A percentile compares a stretch with the other conserved stretches of the same genome.
phyloP scores from a whole-genome alignment of 2,329 filamentous ascomycete species.

The Colletotrichum ledebouriae region DNA sequence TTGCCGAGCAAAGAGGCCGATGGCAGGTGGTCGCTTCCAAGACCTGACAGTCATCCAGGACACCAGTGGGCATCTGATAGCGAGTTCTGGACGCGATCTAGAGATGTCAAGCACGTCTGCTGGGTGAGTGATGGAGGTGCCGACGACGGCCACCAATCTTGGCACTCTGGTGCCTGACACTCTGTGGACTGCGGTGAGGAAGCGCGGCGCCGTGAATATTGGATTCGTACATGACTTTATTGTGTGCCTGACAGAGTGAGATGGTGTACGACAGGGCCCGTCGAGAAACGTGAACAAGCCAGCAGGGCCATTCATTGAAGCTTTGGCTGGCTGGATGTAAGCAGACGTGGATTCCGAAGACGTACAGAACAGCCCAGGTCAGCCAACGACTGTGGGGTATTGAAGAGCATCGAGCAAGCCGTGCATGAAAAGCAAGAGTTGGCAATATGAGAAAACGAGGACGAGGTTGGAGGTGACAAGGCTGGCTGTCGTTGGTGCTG shows the following conservation, averaged over 20 bases:
- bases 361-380: neutral
- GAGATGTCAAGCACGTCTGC: conserved; percentile 6
- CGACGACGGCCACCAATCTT: conserved; percentile 22
- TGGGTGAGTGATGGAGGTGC: conserved; percentile 3
- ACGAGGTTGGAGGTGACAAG: neutral
- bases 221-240: conserved; percentile 17
- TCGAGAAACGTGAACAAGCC: neutral
- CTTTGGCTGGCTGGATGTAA: conserved; percentile 5
- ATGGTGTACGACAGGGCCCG: conserved; percentile 18
- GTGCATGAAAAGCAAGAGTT: conserved; percentile 22
- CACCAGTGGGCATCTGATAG: conserved; percentile 17
- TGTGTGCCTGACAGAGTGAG: conserved; percentile 7
- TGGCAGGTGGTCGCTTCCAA: neutral
- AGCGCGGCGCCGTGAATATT: conserved; percentile 27
- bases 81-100: conserved; percentile 1
- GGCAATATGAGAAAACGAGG: conserved; percentile 24
- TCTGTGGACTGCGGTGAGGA: neutral
- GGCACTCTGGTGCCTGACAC: conserved; percentile 4
- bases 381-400: conserved; percentile 13
- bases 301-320: neutral
- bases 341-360: neutral
- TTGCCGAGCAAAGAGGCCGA: conserved; percentile 1
- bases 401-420: conserved; percentile 17
- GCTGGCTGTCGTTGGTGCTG: conserved; percentile 15
- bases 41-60: neutral